These are phyloP conservation scores for Aureobasidium sp. DNA, from an alignment of 2,329 filamentous ascomycete genomes.

Conservation along the genomic window DNA sequence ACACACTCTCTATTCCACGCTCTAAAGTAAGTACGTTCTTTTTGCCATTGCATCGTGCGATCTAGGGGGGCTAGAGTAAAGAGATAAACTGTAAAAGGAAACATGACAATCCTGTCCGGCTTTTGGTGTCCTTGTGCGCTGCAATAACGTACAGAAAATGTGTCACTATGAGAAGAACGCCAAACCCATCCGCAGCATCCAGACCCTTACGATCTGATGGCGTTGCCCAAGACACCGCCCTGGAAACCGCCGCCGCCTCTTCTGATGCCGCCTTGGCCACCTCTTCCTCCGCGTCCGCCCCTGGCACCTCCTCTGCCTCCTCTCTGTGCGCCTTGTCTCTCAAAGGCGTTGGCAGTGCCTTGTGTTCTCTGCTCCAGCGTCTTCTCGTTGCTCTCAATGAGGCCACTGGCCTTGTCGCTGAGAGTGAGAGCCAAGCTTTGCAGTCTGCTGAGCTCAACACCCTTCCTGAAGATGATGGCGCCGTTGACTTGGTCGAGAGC, in stretches of 20 bases:
- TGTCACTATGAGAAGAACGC: conserved; percentile 11
- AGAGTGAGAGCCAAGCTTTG: conserved; percentile 91
- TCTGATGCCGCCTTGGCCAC: conserved; percentile 49
- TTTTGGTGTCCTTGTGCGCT: conserved; percentile 9
- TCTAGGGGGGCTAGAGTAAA: conserved; percentile 3
- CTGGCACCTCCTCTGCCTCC: conserved; percentile 52
- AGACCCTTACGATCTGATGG: conserved; percentile 38
- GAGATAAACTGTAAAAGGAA: conserved; percentile 1
- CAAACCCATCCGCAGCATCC: conserved; percentile 8
- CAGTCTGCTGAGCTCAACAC: conserved; percentile 90
- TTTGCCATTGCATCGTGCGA: conserved; percentile 13
- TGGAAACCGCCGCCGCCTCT: conserved; percentile 77
- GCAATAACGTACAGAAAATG: conserved; percentile 3
- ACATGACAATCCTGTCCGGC: conserved; percentile 2
- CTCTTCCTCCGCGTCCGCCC: conserved; percentile 54
- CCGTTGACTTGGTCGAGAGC: conserved; percentile 96
- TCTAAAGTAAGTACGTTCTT: not conserved
- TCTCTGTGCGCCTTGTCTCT: conserved; percentile 76
- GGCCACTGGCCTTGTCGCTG: conserved; percentile 88
- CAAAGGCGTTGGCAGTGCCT: conserved; percentile 90
- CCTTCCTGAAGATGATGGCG: conserved; percentile 98
- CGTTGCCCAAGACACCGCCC: conserved; percentile 63
- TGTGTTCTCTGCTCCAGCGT: conserved; percentile 95
- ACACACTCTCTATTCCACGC: not conserved
- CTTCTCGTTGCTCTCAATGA: conserved; percentile 96